These are phyloP conservation scores for Amanita polypyramis DNA, from an alignment of 768 basidiomycete genomes.

Conservation along the genomic window DNA sequence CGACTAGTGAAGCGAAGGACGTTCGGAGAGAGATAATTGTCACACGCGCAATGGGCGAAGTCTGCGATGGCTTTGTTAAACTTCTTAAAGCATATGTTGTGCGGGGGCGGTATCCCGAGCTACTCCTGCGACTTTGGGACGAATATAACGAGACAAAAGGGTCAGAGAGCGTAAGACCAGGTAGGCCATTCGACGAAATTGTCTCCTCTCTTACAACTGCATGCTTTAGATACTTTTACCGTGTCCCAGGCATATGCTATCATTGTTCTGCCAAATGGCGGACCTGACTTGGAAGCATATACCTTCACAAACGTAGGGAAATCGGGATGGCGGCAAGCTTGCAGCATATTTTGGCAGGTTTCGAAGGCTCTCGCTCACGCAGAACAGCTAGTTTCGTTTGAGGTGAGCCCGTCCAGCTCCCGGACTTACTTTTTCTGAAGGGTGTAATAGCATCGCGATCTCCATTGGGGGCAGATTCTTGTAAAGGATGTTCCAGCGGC, in stretches of 20 bases:
- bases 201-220: constrained; percentile 4
- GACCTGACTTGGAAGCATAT: constrained; percentile 84
- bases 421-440: background rate
- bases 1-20: constrained; percentile 63
- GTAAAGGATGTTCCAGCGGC: constrained; percentile 43
- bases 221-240: constrained; percentile 53
- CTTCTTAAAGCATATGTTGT: constrained; percentile 82
- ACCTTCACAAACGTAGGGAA: constrained; percentile 47
- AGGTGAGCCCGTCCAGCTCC: constrained; percentile 41
- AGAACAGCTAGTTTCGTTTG: constrained; percentile 74
- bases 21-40: constrained; percentile 75
- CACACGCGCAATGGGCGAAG: constrained; percentile 65
- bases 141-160: constrained; percentile 65
- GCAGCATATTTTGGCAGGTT: constrained; percentile 87
- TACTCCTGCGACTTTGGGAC: constrained; percentile 81
- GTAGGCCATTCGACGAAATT: constrained; percentile 25
- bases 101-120: constrained; percentile 71
- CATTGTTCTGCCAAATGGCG: constrained; percentile 84
- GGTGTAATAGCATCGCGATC: constrained; percentile 79
- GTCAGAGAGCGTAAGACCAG: constrained; percentile 78
- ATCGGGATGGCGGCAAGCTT: constrained; percentile 77
- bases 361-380: constrained; percentile 66
- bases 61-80: constrained; percentile 70
- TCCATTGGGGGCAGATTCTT: constrained; percentile 97
- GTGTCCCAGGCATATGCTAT: constrained; percentile 79